Evolutionary conservation across 371 early-diverging fungal genomes (phyloP).

Genomic region (Mortierella sp.): DNA sequence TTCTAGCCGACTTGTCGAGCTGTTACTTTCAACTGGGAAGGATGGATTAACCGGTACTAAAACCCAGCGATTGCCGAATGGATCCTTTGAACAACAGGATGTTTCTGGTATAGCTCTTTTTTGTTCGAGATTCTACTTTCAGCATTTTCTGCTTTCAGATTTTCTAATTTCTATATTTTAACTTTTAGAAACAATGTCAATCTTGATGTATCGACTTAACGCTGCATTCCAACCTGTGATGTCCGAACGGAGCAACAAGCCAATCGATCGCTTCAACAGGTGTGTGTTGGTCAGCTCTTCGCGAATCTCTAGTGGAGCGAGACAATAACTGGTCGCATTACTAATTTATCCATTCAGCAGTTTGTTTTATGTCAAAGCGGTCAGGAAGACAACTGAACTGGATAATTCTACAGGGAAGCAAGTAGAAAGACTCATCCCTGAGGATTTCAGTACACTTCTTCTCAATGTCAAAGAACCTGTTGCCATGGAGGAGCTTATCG

Average conservation of each 20-base stretch:
- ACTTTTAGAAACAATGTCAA: slow-evolving; percentile 27
- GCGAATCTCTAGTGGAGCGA: background rate
- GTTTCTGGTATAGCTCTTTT: slow-evolving; percentile 22
- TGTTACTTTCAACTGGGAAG: slow-evolving; percentile 26
- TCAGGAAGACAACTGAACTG: slow-evolving; percentile 15
- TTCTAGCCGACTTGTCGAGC: slow-evolving; percentile 33
- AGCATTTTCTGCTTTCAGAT: background rate
- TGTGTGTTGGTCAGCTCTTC: background rate
- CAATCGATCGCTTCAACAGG: slow-evolving; percentile 41
- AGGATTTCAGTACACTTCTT: slow-evolving; percentile 31
- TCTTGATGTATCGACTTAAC: slow-evolving; percentile 30
- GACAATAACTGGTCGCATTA: background rate
- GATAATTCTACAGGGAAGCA: slow-evolving; percentile 6
- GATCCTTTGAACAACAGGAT: slow-evolving; percentile 38
- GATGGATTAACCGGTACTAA: slow-evolving; percentile 3
- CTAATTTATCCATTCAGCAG: background rate
- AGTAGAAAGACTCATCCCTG: slow-evolving; percentile 18
- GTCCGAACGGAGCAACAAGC: slow-evolving; percentile 3
- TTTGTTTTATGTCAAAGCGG: slow-evolving; percentile 21
- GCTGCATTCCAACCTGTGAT: slow-evolving; percentile 35
- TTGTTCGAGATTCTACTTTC: background rate
- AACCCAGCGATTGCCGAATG: background rate
- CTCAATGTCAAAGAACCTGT: slow-evolving; percentile 32
- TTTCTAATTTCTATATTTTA: background rate
- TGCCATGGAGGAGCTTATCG: slow-evolving; percentile 54